Percentiles rank a stretch among this genome's conserved stretches.
Evolutionary conservation across 2,329 filamentous ascomycete genomes (phyloP).

Genomic region (Beauveria sp.): DNA sequence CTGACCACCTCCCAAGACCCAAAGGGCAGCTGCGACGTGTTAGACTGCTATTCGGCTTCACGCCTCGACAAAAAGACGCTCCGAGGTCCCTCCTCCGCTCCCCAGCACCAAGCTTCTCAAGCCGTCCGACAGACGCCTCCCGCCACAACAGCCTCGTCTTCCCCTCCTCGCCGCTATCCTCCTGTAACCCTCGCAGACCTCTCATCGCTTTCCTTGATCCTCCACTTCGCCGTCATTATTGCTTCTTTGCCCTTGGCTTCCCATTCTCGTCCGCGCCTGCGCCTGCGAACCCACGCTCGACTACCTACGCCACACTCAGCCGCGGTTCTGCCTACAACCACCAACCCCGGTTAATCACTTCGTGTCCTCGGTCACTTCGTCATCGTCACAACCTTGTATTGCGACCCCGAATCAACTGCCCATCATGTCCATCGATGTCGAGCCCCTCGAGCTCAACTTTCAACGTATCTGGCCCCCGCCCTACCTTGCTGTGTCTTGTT

Average conservation of each 20-base stretch:
- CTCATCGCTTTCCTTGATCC: neutral
- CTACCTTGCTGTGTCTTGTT: neutral
- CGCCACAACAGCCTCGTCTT: neutral
- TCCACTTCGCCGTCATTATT: slow-evolving; percentile 3
- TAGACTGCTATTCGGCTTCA: neutral
- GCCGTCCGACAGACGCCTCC: neutral
- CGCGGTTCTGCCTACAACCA: slow-evolving; percentile 6
- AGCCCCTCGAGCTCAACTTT: slow-evolving; percentile 87
- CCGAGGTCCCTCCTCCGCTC: slow-evolving; percentile 7
- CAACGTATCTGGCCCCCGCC: slow-evolving; percentile 56
- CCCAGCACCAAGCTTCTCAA: neutral
- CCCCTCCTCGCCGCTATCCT: slow-evolving; percentile 6
- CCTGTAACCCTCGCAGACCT: slow-evolving; percentile 2
- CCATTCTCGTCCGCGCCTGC: neutral
- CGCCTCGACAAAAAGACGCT: neutral
- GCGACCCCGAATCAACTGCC: slow-evolving; percentile 9
- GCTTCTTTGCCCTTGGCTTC: neutral
- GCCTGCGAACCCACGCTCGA: neutral
- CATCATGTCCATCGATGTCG: slow-evolving; percentile 90
- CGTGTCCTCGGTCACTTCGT: slow-evolving; percentile 8
- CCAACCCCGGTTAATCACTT: neutral
- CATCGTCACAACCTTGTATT: slow-evolving; percentile 1
- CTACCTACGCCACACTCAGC: neutral
- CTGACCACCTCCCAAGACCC: neutral
- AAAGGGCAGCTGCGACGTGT: slow-evolving; percentile 6